Evolutionary conservation across 2,329 filamentous ascomycete genomes (phyloP), one percentile per base, ranked within the genome.

Genomic region (Exserohilum turcica): DNA sequence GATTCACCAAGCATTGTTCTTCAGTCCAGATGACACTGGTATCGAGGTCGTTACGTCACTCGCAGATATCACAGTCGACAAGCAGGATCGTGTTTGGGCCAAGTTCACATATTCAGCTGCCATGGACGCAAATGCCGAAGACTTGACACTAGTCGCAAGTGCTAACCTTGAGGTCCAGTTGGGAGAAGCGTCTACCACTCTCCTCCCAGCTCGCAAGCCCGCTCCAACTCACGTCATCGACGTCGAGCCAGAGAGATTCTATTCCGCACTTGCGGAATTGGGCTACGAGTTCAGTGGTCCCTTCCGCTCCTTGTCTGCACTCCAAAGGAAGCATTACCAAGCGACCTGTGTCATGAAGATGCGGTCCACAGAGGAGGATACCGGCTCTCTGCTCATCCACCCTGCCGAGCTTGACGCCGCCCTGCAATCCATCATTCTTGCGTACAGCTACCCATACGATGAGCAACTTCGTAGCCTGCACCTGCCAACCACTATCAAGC

Each of bases 321-420:
- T 39, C 4, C n/a, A 39, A 13, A n/a, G 37, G 18, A 27, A 24
- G 12, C 37, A 24, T 9, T 24, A n/a, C 12, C 43, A 21, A 36
- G 8, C 21, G 4, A 24, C 32, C 32, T 16, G 32, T 13, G 7
- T 32, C 13, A 44, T 21, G 9, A 10, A 21, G 16, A 18, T 44
- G 5, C 28, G 13, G 27, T 19, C 13, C 32, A 15, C 6, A 35
- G 0, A n/a, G 40, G 33, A 10, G 12, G 15, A 15, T 10, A 24
- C 21, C 7, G 21, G 7, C 4, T 24, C 21, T 24, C 5, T 37
- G 12, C 16, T 47, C 28, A 46, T 72, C 0, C 62, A 75, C 46
- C 73, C 73, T 1, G 63, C 57, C 0, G 36, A 55, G 10, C 52
- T 75, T 1, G 74, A 76, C 38, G 63, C 58, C 13, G 66, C 67